Evolutionary conservation across 306 rosid genomes (phyloP).

Genomic region (Prinsepia uniflora): DNA sequence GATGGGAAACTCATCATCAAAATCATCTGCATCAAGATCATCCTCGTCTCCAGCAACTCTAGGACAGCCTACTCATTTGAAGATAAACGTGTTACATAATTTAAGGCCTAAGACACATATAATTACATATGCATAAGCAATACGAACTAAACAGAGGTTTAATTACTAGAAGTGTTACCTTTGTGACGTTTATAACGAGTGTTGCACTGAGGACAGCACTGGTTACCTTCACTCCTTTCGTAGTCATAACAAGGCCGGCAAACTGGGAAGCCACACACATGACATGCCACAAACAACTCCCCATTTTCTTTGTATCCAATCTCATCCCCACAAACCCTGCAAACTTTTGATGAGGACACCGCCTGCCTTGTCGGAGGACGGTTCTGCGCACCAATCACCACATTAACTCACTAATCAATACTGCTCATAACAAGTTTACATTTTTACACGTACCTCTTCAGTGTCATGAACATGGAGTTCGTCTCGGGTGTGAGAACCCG

Average conservation of each 20-base stretch:
- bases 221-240: constrained; percentile 90
- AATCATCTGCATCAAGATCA: constrained; percentile 76
- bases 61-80: constrained; percentile 57
- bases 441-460: constrained; percentile 40
- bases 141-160: not conserved
- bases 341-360: constrained; percentile 31
- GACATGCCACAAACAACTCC: constrained; percentile 73
- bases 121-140: not conserved
- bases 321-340: constrained; percentile 88
- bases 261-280: constrained; percentile 79
- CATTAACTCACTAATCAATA: not conserved
- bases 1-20: constrained; percentile 75
- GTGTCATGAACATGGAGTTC: constrained; percentile 32
- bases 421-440: not conserved
- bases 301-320: constrained; percentile 71
- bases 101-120: not conserved
- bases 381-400: constrained; percentile 31
- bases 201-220: constrained; percentile 87
- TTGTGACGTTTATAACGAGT: constrained; percentile 83
- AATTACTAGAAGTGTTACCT: constrained; percentile 27
- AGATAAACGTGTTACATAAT: not conserved
- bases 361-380: constrained; percentile 40
- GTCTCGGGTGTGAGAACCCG: constrained; percentile 50
- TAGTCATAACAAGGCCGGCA: constrained; percentile 87
- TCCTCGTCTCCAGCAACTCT: constrained; percentile 86